These are phyloP conservation scores for Plectranthus barbatus DNA, from an alignment of 257 asterid genomes.

Conservation along the genomic window DNA sequence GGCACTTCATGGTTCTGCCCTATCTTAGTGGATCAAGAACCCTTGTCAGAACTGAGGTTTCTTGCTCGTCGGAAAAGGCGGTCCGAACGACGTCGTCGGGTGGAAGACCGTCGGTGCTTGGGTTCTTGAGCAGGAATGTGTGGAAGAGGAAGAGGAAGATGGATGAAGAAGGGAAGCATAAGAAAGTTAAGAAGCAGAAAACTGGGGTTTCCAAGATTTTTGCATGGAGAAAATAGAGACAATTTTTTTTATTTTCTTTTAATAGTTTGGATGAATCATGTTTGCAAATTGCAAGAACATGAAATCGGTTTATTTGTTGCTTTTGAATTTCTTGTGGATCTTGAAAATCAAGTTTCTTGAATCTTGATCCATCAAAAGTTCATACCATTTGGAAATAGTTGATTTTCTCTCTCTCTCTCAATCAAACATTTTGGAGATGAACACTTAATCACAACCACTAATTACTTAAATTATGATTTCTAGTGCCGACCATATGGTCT, in stretches of 20 bases:
- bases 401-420: not conserved
- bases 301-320: not conserved
- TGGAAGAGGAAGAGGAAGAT: constrained; percentile 20
- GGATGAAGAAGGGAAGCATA: constrained; percentile 8
- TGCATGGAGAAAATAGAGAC: constrained; percentile 7
- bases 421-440: not conserved
- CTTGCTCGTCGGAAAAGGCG: not conserved
- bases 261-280: not conserved
- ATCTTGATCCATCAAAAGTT: not conserved
- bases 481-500: not conserved
- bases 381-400: too few species aligned
- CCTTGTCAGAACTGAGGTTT: not conserved
- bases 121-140: not conserved
- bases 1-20: constrained; percentile 41
- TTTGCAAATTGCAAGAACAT: not conserved
- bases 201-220: constrained; percentile 10
- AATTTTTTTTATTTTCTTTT: too few species aligned
- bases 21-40: constrained; percentile 22
- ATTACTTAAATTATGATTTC: not conserved
- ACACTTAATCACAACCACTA: not conserved
- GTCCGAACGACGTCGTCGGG: not conserved
- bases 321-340: not conserved
- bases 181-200: constrained; percentile 14
- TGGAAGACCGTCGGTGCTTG: constrained; percentile 7
- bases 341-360: not conserved